phyloP scores from a whole-genome alignment of 2,329 filamentous ascomycete genomes.

The Aureobasidium sp. region DNA sequence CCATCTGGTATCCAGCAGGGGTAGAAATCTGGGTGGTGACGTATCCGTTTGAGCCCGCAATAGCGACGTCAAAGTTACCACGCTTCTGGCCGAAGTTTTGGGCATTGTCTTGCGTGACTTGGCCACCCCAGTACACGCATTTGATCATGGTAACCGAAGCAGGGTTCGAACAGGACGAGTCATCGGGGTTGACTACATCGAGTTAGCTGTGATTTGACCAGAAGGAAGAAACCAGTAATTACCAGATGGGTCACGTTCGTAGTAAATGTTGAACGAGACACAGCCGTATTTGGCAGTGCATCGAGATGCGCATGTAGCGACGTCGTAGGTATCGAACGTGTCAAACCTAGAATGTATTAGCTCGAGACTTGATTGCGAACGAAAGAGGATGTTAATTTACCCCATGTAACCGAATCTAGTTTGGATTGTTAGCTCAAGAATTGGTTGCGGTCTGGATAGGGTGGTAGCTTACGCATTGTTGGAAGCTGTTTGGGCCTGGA shows the following conservation, averaged over 20 bases:
- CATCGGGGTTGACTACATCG: slow-evolving; percentile 13
- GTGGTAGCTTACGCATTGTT: slow-evolving; percentile 14
- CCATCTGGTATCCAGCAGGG: slow-evolving; percentile 24
- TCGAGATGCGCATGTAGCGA: neutral
- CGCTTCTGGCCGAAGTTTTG: neutral
- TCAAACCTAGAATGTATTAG: neutral
- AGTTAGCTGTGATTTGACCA: neutral
- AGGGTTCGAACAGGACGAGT: slow-evolving; percentile 17
- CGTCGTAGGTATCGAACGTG: slow-evolving; percentile 13
- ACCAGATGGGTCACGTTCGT: slow-evolving; percentile 13
- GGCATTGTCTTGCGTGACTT: slow-evolving; percentile 22
- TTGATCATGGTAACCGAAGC: slow-evolving; percentile 16
- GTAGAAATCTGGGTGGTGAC: slow-evolving; percentile 23
- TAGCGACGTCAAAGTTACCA: slow-evolving; percentile 19
- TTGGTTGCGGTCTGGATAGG: neutral
- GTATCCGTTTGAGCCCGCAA: slow-evolving; percentile 37
- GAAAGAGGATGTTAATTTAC: neutral
- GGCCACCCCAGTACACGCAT: slow-evolving; percentile 29
- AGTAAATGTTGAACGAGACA: slow-evolving; percentile 16
- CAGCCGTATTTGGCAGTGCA: slow-evolving; percentile 12
- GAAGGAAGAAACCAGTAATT: neutral
- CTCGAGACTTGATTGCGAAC: neutral
- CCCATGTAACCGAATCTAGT: neutral
- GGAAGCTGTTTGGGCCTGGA: slow-evolving; percentile 14
- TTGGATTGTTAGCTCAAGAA: neutral